Percentiles rank a stretch among this genome's conserved stretches.
Conservation (phyloP, 2,329 filamentous ascomycete genomes). For the Fusarium neocosmosporiellum region DNA sequence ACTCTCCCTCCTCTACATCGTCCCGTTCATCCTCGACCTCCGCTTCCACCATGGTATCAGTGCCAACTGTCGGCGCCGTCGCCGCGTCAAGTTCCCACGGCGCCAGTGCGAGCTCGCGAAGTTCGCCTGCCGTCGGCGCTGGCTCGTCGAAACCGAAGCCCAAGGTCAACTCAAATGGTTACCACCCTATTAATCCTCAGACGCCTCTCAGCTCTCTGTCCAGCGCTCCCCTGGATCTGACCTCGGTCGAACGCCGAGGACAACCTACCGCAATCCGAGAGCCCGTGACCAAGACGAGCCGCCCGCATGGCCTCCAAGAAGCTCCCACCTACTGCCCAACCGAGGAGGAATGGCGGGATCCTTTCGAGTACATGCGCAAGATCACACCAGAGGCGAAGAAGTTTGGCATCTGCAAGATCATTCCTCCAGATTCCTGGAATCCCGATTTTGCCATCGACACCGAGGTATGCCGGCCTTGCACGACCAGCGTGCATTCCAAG, state of each 20-base stretch:
- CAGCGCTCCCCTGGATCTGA: conserved; percentile 79
- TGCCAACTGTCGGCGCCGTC: conserved; percentile 52
- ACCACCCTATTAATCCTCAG: conserved; percentile 62
- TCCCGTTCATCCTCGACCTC: conserved; percentile 2
- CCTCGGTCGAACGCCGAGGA: conserved; percentile 90
- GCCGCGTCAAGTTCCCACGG: conserved; percentile 53
- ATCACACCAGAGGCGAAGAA: conserved; percentile 87
- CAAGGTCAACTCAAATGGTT: conserved; percentile 65
- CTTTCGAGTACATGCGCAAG: conserved; percentile 92
- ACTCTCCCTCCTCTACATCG: conserved; percentile 4
- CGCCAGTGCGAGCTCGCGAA: conserved; percentile 63
- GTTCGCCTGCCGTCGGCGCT: conserved; percentile 59
- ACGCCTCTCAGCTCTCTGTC: conserved; percentile 66
- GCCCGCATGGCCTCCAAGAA: conserved; percentile 87
- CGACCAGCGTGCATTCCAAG: conserved; percentile 16
- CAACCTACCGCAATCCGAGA: conserved; percentile 82
- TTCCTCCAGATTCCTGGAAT: conserved; percentile 94
- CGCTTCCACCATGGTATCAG: conserved; percentile 53
- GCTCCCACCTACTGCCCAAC: conserved; percentile 92
- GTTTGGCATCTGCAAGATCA: conserved; percentile 95
- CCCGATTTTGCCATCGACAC: conserved; percentile 97
- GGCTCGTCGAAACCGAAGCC: conserved; percentile 60
- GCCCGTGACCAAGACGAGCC: conserved; percentile 78
- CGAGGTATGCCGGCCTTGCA: conserved; percentile 69
- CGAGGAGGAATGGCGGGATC: conserved; percentile 94